These are phyloP conservation scores for Sporothrix schenckii DNA, from an alignment of 2,329 filamentous ascomycete species.

Conservation along the genomic window DNA sequence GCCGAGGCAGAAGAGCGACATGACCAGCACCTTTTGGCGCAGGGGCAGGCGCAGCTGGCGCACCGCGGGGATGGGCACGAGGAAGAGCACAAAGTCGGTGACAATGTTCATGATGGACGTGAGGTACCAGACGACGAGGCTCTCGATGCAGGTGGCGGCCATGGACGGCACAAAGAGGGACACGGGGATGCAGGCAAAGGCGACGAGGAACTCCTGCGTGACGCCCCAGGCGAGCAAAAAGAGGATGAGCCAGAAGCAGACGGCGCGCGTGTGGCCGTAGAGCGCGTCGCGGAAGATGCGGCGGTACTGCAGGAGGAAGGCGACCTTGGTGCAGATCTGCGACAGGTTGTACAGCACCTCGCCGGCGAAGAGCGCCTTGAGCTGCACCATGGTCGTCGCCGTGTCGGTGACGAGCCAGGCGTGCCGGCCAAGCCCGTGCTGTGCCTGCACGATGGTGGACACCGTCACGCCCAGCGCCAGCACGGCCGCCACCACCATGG, in stretches of 20 bases:
- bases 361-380: slow-evolving; percentile 42
- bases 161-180: slow-evolving; percentile 37
- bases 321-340: slow-evolving; percentile 44
- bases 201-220: slow-evolving; percentile 40
- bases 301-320: slow-evolving; percentile 47
- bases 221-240: slow-evolving; percentile 42
- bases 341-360: slow-evolving; percentile 45
- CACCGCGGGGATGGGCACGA: slow-evolving; percentile 84
- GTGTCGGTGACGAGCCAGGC: slow-evolving; percentile 36
- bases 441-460: slow-evolving; percentile 36
- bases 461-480: slow-evolving; percentile 37
- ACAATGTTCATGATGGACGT: slow-evolving; percentile 72
- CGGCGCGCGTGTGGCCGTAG: slow-evolving; percentile 34
- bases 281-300: slow-evolving; percentile 43
- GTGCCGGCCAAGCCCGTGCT: slow-evolving; percentile 40
- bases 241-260: slow-evolving; percentile 38
- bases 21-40: slow-evolving; percentile 83
- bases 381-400: slow-evolving; percentile 37
- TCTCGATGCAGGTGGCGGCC: slow-evolving; percentile 39
- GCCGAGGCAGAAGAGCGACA: slow-evolving; percentile 86
- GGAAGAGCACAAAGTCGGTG: slow-evolving; percentile 83
- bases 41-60: slow-evolving; percentile 80
- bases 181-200: slow-evolving; percentile 41
- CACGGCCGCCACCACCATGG: slow-evolving; percentile 39
- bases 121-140: slow-evolving; percentile 40